phyloP scores from a whole-genome alignment of 2,329 filamentous ascomycete species.

The Colletotrichum karsti region DNA sequence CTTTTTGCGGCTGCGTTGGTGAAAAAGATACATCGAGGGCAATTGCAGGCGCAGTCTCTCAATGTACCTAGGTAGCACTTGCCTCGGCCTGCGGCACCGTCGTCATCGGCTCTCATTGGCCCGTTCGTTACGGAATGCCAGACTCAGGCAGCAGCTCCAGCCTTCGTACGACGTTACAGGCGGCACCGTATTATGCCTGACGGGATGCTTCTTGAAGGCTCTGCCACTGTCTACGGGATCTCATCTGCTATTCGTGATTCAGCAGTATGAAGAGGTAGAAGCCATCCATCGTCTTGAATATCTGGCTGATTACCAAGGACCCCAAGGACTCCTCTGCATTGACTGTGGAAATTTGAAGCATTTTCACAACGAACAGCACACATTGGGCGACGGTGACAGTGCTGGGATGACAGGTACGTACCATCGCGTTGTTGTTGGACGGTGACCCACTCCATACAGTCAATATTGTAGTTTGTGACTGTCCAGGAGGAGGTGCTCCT shows the following conservation, averaged over 20 bases:
- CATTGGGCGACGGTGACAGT: not conserved
- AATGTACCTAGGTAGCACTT: not conserved
- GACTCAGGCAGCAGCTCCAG: slow-evolving; percentile 1
- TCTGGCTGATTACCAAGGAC: not conserved
- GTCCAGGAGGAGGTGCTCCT: slow-evolving; percentile 10
- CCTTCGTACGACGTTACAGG: slow-evolving; percentile 22
- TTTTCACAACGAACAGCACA: not conserved
- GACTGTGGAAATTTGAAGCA: slow-evolving; percentile 23
- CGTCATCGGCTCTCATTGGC: not conserved
- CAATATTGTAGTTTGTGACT: not conserved
- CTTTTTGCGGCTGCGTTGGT: not conserved
- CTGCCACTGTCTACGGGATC: not conserved
- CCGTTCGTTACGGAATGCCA: not conserved
- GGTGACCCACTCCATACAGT: too few relatives aligned
- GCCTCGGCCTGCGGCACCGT: not conserved
- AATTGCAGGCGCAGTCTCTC: not conserved
- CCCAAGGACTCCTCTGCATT: slow-evolving; percentile 9
- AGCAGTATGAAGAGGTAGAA: too few relatives aligned
- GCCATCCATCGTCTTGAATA: too few relatives aligned
- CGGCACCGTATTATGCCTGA: slow-evolving; percentile 8
- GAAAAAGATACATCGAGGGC: not conserved
- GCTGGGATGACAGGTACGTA: not conserved
- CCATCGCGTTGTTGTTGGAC: not conserved
- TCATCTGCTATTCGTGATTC: not conserved
- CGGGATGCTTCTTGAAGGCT: not conserved